Conservation (phyloP, 805 yeast species). For the Schizosaccharomyces cryophilus region DNA sequence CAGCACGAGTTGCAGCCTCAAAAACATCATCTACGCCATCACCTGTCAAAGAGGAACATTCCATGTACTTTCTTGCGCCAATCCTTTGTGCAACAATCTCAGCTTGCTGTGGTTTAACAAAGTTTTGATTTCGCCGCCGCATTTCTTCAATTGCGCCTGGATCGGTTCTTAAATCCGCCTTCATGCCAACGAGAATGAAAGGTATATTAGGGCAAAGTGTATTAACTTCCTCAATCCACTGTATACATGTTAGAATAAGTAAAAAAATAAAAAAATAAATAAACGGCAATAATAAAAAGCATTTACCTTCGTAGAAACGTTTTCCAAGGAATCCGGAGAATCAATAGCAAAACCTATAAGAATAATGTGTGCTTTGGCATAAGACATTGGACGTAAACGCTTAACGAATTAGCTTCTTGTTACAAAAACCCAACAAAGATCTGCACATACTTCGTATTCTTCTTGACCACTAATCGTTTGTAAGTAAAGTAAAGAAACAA, state of each 20-base stretch:
- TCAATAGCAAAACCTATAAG: slow-evolving; percentile 70
- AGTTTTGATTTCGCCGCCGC: slow-evolving; percentile 26
- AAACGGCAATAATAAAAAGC: slow-evolving; percentile 3
- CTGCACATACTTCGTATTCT: slow-evolving; percentile 38
- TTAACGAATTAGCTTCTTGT: background rate
- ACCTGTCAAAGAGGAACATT: slow-evolving; percentile 78
- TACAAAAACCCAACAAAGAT: background rate
- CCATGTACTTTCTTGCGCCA: slow-evolving; percentile 64
- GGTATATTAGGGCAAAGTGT: slow-evolving; percentile 66
- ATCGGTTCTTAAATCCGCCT: slow-evolving; percentile 46
- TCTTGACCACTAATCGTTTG: slow-evolving; percentile 38
- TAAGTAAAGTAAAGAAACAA: slow-evolving; percentile 3
- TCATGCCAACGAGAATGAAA: slow-evolving; percentile 54
- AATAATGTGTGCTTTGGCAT: slow-evolving; percentile 66
- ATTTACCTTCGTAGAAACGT: slow-evolving; percentile 36
- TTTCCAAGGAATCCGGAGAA: slow-evolving; percentile 60
- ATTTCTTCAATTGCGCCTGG: slow-evolving; percentile 15
- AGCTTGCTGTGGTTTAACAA: slow-evolving; percentile 22
- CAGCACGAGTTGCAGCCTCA: slow-evolving; percentile 71
- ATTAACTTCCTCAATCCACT: slow-evolving; percentile 64
- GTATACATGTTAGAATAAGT: slow-evolving; percentile 2
- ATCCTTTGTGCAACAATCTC: slow-evolving; percentile 48
- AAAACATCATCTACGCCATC: slow-evolving; percentile 88
- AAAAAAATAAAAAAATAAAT: background rate
- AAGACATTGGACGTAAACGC: slow-evolving; percentile 64